phyloP scores from a whole-genome alignment of 495 filamentous ascomycete genomes.

The Penicillium daleae region DNA sequence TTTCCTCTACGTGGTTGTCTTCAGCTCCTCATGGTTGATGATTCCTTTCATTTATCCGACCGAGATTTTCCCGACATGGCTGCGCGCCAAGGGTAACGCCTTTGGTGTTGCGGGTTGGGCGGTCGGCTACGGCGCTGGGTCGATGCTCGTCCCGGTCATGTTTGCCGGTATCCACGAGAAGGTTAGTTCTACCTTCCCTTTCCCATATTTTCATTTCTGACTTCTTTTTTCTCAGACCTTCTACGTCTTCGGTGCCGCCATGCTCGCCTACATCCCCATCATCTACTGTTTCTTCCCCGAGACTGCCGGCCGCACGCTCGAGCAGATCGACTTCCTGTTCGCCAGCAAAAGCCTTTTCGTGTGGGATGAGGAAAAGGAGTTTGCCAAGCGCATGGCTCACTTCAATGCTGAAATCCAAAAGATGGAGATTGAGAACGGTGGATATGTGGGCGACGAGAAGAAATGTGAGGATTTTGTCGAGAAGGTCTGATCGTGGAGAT shows the following conservation, averaged over 20 bases:
- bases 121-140: conserved; percentile 42
- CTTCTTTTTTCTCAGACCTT: conserved; percentile 30
- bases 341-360: conserved; percentile 27
- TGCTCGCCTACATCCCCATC: conserved; percentile 54
- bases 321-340: conserved; percentile 50
- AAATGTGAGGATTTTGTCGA: conserved; percentile 13
- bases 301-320: conserved; percentile 45
- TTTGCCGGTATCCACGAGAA: conserved; percentile 54
- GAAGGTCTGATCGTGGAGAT: conserved; percentile 10
- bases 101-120: conserved; percentile 64
- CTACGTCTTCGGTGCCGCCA: conserved; percentile 59
- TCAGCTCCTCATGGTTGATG: conserved; percentile 55
- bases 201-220: conserved; percentile 4
- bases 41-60: conserved; percentile 66
- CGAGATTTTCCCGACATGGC: conserved; percentile 65
- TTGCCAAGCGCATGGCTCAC: conserved; percentile 16
- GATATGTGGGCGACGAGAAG: conserved; percentile 12
- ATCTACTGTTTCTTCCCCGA: conserved; percentile 43
- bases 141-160: conserved; percentile 20
- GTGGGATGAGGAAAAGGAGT: conserved; percentile 18
- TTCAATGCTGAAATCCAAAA: conserved; percentile 21
- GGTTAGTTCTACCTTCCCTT: conserved; percentile 15
- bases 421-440: conserved; percentile 14
- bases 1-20: conserved; percentile 56
- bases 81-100: conserved; percentile 65